Percentiles rank a stretch among this genome's conserved stretches.
These are phyloP conservation scores for Vigna mungo DNA, from an alignment of 306 rosid species.

Conservation along the genomic window DNA sequence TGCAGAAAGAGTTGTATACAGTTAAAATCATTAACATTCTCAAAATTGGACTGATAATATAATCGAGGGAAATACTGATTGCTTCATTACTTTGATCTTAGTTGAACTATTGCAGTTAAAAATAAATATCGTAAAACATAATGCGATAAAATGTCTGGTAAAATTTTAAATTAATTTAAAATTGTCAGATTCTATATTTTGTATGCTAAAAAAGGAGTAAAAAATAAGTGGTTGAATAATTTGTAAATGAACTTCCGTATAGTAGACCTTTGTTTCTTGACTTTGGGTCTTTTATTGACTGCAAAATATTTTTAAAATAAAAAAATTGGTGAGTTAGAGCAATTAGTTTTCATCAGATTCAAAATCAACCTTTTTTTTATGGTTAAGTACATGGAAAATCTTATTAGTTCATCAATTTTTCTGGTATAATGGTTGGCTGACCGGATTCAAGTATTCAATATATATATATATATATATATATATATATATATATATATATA, in stretches of 20 bases:
- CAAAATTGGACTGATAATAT: neutral
- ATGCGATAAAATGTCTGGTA: neutral
- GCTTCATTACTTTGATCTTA: neutral
- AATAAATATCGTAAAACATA: neutral
- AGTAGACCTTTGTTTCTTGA: neutral
- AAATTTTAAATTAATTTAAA: neutral
- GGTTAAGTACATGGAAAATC: too few relatives aligned
- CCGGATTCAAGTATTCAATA: too few relatives aligned
- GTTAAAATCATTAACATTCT: neutral
- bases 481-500: too few relatives aligned
- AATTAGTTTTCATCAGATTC: neutral
- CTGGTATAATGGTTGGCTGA: too few relatives aligned
- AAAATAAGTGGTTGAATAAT: neutral
- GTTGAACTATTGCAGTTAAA: neutral
- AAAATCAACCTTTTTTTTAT: neutral
- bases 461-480: too few relatives aligned
- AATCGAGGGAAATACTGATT: neutral
- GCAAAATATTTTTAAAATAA: neutral
- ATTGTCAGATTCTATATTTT: neutral
- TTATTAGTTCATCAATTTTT: too few relatives aligned
- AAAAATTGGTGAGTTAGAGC: neutral
- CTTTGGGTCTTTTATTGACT: neutral
- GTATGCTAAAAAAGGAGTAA: neutral
- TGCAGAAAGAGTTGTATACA: slow-evolving; percentile 34
- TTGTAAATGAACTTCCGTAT: neutral